phyloP scores from a whole-genome alignment of 2,329 filamentous ascomycete genomes.

The Fusarium proliferatum region DNA sequence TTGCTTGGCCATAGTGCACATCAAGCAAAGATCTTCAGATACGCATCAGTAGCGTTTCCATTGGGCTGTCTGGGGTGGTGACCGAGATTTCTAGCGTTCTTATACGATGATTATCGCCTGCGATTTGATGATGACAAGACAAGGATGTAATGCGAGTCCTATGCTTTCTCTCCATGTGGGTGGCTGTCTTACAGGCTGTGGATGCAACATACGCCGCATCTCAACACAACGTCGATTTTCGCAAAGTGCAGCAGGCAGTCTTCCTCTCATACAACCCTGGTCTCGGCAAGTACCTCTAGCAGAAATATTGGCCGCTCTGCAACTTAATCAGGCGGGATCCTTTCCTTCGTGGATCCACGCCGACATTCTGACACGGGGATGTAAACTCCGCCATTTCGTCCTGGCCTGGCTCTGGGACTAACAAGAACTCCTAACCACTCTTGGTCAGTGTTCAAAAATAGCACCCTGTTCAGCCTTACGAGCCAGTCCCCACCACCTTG shows the following conservation, averaged over 20 bases:
- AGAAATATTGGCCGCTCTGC: slow-evolving; percentile 22
- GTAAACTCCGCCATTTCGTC: slow-evolving; percentile 24
- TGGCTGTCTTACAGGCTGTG: neutral
- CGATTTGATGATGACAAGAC: neutral
- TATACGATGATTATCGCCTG: slow-evolving; percentile 1
- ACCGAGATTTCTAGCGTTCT: slow-evolving; percentile 6
- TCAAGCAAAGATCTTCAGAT: slow-evolving; percentile 34
- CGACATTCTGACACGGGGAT: slow-evolving; percentile 11
- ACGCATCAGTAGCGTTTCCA: neutral
- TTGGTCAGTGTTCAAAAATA: slow-evolving; percentile 27
- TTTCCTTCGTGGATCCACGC: slow-evolving; percentile 21
- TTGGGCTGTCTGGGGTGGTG: slow-evolving; percentile 6
- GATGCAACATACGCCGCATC: slow-evolving; percentile 7
- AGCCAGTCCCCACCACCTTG: slow-evolving; percentile 34
- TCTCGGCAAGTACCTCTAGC: slow-evolving; percentile 32
- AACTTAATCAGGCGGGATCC: slow-evolving; percentile 3
- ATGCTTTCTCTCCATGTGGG: neutral
- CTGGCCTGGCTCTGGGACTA: slow-evolving; percentile 11
- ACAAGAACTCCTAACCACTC: slow-evolving; percentile 5
- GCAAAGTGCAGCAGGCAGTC: slow-evolving; percentile 3
- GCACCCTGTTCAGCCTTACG: slow-evolving; percentile 46
- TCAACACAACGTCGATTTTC: slow-evolving; percentile 5
- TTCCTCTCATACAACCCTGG: slow-evolving; percentile 9
- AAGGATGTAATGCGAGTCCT: slow-evolving; percentile 9
- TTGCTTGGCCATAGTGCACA: slow-evolving; percentile 25